Percentiles rank a stretch among this genome's conserved stretches.
Conservation (phyloP, 352 stramenopile genomes). For the Phytopythium oedochilum region DNA sequence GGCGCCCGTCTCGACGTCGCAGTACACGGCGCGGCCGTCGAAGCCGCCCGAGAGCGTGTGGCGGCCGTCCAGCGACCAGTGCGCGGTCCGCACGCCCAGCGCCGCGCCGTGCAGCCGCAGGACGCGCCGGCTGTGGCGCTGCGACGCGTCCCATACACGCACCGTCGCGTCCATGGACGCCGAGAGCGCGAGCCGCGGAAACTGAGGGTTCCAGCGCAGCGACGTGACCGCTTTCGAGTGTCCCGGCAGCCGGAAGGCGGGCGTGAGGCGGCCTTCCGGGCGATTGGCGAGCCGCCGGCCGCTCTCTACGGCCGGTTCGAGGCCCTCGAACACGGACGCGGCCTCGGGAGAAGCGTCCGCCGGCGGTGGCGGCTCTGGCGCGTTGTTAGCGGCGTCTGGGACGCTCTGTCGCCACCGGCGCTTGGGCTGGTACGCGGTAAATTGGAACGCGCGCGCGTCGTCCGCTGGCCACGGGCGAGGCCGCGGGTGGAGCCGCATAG, state of each 20-base stretch:
- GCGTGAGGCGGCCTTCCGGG: background rate
- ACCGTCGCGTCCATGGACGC: conserved; percentile 57
- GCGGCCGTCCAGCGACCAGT: conserved; percentile 45
- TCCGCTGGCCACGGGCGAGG: too few species aligned
- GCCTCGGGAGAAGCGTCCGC: background rate
- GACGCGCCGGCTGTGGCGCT: conserved; percentile 6
- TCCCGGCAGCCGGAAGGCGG: conserved; percentile 9
- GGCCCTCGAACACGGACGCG: background rate
- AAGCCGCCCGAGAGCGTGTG: conserved; percentile 39
- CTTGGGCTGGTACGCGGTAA: conserved; percentile 28
- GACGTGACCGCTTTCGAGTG: conserved; percentile 31
- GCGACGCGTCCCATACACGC: conserved; percentile 33
- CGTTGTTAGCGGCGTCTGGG: background rate
- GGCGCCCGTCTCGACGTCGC: conserved; percentile 30
- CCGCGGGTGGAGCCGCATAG: too few species aligned
- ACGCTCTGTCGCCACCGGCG: conserved; percentile 5
- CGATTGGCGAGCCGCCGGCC: background rate
- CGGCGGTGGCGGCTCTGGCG: too few species aligned
- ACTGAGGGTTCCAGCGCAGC: conserved; percentile 38
- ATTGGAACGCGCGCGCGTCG: conserved; percentile 20
- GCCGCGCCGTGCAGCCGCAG: conserved; percentile 22
- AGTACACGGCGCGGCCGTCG: conserved; percentile 23
- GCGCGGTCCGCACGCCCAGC: conserved; percentile 42
- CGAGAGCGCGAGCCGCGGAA: conserved; percentile 35
- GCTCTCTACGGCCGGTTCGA: background rate